Evolutionary conservation across 495 filamentous ascomycete species (phyloP), one percentile per base, ranked within the genome.

Genomic region (Lasiosphaeria hispida): DNA sequence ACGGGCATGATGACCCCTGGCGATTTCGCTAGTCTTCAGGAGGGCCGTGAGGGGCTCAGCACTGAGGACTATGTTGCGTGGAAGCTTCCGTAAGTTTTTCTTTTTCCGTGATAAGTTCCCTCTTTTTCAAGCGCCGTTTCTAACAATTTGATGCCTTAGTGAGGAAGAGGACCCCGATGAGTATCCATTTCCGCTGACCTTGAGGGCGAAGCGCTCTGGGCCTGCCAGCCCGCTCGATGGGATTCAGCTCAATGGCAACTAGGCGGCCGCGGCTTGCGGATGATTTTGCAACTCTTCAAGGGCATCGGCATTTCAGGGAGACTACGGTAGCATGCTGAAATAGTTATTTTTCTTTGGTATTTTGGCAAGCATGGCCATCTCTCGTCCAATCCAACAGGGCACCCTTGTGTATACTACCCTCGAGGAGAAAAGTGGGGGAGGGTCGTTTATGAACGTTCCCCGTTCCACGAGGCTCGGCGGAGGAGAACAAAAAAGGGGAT

Each of bases 1-100:
- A 86, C 89, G 18, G 94, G 94, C 34, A 95, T 97, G 91, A 97
- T 98, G 95, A 98, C 94, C 1, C 94, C 94, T 14, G 94, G 94
- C 37, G 94, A 98, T 70, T 98, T 97, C 76, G 94, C 91, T 2
- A 95, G 90, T 48, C 74, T 98, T 30, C 95, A 97, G 73, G 94
- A 98, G 72, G 91, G 91, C 34, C 85, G 87, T 44, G 94, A 98
- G 72, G 94, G 94, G 3, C 73, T 98, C 61, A 92, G 84, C 72
- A 97, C 94, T 11, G 94, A 98, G 73, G 94, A 98, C 67, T 97
- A 98, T 68, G 88, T 97, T 61, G 87, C 94, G 41, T 98, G 95
- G 94, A 95, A 93, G 73, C 78, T 98, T 18, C 94, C 94, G 89
- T 97, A 83, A 88, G 92, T 88, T 19, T 8, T n/a, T 14, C 17